These are phyloP conservation scores for Phytophthora pseudosyringae DNA, from an alignment of 352 stramenopile species.

Conservation along the genomic window DNA sequence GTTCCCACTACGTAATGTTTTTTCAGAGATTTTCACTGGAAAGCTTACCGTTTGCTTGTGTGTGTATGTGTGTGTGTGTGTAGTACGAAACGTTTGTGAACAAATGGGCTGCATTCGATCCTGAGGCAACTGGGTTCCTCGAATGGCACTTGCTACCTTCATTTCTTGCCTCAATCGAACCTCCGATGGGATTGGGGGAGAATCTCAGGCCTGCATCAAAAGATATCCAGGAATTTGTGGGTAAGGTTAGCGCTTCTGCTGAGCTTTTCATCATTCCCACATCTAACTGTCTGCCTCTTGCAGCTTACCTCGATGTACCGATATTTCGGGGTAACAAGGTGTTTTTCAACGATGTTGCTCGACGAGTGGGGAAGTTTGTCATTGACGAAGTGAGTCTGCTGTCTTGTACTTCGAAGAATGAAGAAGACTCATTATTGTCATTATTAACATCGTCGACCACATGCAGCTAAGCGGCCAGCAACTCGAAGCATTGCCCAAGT, in stretches of 20 bases:
- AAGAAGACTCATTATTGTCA: too few relatives aligned
- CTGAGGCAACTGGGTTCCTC: slow-evolving; percentile 84
- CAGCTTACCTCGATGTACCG: slow-evolving; percentile 59
- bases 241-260: slow-evolving; percentile 40
- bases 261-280: background rate
- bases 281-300: background rate
- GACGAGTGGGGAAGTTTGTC: slow-evolving; percentile 63
- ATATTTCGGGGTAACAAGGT: slow-evolving; percentile 69
- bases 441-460: background rate
- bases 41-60: background rate
- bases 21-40: background rate
- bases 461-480: slow-evolving; percentile 54
- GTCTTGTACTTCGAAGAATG: too few relatives aligned
- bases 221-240: slow-evolving; percentile 53
- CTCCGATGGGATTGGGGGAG: slow-evolving; percentile 72
- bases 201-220: slow-evolving; percentile 43
- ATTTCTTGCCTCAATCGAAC: slow-evolving; percentile 68
- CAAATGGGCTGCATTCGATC: slow-evolving; percentile 84
- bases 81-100: slow-evolving; percentile 84
- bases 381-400: slow-evolving; percentile 50
- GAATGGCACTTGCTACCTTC: slow-evolving; percentile 66
- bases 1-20: background rate
- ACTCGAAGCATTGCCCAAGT: slow-evolving; percentile 52
- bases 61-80: background rate
- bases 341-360: slow-evolving; percentile 71